Evolutionary conservation across 768 basidiomycete genomes (phyloP), one percentile per base, ranked within the genome.

Genomic region (Harrya chromipes): DNA sequence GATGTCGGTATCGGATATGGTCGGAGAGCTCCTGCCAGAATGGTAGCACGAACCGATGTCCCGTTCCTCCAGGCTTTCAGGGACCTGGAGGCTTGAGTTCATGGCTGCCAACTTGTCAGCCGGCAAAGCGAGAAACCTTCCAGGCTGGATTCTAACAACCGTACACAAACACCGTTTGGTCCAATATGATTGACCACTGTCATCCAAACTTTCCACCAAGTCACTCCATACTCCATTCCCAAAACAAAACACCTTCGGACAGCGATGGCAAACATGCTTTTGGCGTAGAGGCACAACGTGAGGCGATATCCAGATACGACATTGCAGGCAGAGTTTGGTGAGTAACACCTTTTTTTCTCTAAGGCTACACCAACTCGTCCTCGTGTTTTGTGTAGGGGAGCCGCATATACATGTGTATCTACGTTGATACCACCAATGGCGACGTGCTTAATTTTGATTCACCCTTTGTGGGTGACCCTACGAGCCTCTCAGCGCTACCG

Each of bases 221-320:
- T n/a, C n/a, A n/a, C n/a, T n/a, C n/a, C n/a, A n/a, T n/a, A n/a
- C n/a, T 23, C 6, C 23, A 3, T 23, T 23, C 23, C 23, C 23
- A 23, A 23, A 23, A 23, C 23, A n/a, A 23, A 23, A 6, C 6
- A 6, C 6, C 23, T 23, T 23, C 23, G n/a, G n/a, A n/a, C n/a
- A 34, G 39, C 10, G 20, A 41, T 20, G 4, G 13, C 31, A n/a
- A 8, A 31, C 31, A 49, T 34, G 39, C 43, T 0, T 73, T 77
- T 31, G 63, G 68, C 23, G 50, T 54, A 19, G 57, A 55, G 40
- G 70, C 68, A 39, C 87, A 87, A 64, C 70, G 70, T 48, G 65
- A 73, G 14, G 81, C 85, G 6, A 93, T 93, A 46, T 67, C 73
- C 14, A 72, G 71, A 56, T 91, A 86, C 62, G 90, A 90, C 5